A percentile compares a stretch with the other conserved stretches of the same genome.
These are phyloP conservation scores for Hemileccinum rubropunctum DNA, from an alignment of 768 basidiomycete species.

Conservation along the genomic window DNA sequence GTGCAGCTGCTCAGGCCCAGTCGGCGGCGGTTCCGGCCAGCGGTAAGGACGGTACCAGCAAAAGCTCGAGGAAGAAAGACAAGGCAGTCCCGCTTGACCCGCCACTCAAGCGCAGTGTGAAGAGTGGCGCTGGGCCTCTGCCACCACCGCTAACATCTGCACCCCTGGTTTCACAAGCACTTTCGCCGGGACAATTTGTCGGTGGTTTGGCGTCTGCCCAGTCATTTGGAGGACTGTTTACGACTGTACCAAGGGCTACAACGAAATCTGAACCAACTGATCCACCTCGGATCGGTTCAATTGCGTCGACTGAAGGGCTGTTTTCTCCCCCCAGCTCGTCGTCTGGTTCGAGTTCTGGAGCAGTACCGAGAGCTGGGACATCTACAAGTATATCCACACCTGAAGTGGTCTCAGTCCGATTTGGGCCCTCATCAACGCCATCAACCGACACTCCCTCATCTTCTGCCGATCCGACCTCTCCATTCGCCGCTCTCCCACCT, in stretches of 20 bases:
- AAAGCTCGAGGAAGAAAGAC: slow-evolving; percentile 54
- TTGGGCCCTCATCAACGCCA: slow-evolving; percentile 9
- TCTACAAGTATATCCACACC: slow-evolving; percentile 20
- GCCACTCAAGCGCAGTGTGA: slow-evolving; percentile 66
- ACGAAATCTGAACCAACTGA: slow-evolving; percentile 9
- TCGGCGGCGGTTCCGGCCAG: slow-evolving; percentile 23
- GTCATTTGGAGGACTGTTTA: neutral
- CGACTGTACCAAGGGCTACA: neutral
- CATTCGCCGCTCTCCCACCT: slow-evolving; percentile 31
- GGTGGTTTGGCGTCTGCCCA: neutral
- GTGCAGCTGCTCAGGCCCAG: slow-evolving; percentile 35
- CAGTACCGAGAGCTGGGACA: slow-evolving; percentile 5
- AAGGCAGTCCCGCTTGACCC: slow-evolving; percentile 55
- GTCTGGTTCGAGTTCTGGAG: neutral
- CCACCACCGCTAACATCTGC: slow-evolving; percentile 70
- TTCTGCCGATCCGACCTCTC: slow-evolving; percentile 13
- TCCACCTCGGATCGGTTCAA: slow-evolving; percentile 1
- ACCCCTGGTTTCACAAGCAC: slow-evolving; percentile 44
- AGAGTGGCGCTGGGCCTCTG: slow-evolving; percentile 54
- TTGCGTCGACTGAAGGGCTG: neutral
- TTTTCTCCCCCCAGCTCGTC: neutral
- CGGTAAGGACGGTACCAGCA: slow-evolving; percentile 36
- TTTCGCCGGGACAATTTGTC: slow-evolving; percentile 2
- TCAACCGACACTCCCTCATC: slow-evolving; percentile 18
- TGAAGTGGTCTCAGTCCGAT: neutral